Conservation (phyloP, 140 eudicot species). For the Ambrosia hybrid region DNA sequence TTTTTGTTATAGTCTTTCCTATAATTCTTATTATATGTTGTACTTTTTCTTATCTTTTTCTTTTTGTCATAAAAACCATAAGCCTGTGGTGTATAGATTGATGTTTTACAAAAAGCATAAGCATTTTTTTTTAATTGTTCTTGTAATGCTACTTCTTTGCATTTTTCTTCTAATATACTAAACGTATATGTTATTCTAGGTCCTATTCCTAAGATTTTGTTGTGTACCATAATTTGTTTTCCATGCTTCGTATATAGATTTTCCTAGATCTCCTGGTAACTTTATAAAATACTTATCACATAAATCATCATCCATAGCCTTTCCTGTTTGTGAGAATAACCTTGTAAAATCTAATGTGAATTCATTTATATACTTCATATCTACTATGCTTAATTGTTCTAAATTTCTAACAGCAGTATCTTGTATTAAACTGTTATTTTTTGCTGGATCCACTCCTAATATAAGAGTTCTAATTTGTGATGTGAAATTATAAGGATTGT, state of each 20-base stretch:
- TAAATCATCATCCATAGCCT: neutral
- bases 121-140: conserved; percentile 12
- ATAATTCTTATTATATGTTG: neutral
- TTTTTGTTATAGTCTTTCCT: neutral
- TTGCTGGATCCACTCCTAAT: too few relatives aligned
- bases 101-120: too few relatives aligned
- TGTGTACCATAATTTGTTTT: neutral
- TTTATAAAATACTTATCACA: conserved; percentile 13
- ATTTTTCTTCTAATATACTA: neutral
- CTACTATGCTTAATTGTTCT: neutral
- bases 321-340: too few relatives aligned
- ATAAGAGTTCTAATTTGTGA: too few relatives aligned
- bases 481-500: too few relatives aligned
- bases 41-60: neutral
- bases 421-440: too few relatives aligned
- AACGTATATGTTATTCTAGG: conserved; percentile 6
- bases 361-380: too few relatives aligned
- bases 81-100: conserved; percentile 1
- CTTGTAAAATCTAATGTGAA: too few relatives aligned
- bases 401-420: neutral
- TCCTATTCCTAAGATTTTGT: conserved; percentile 9
- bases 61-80: neutral
- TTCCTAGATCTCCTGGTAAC: neutral
- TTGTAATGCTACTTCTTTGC: neutral
- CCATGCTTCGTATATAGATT: neutral